A percentile compares a stretch with the other conserved stretches of the same genome.
Conservation (phyloP, 768 basidiomycete species). For the Russula virescens region DNA sequence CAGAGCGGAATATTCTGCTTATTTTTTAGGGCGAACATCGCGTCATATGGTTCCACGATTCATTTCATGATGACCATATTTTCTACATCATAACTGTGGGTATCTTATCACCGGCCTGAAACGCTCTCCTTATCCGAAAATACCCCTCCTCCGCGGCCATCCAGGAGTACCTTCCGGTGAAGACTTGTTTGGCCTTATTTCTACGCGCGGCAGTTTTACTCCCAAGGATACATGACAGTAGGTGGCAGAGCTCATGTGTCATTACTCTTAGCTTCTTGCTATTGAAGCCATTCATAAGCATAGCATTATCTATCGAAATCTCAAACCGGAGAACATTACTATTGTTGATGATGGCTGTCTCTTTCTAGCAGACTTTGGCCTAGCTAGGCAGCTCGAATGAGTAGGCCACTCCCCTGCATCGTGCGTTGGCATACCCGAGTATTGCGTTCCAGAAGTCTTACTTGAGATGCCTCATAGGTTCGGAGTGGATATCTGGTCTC, state of each 20-base stretch:
- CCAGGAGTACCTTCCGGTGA: conserved; percentile 13
- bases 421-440: conserved; percentile 11
- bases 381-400: conserved; percentile 13
- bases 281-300: conserved; percentile 10
- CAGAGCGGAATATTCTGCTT: conserved; percentile 9
- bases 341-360: conserved; percentile 14
- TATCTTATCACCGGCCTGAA: not conserved
- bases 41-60: conserved; percentile 8
- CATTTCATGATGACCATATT: conserved; percentile 15
- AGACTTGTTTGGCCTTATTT: conserved; percentile 4
- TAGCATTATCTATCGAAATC: conserved; percentile 17
- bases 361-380: conserved; percentile 15
- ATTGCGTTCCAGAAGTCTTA: conserved; percentile 15
- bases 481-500: conserved; percentile 89
- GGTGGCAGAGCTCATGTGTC: conserved; percentile 17
- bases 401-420: not conserved
- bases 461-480: conserved; percentile 6
- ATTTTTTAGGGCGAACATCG: not conserved
- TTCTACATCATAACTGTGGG: conserved; percentile 18
- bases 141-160: no score
- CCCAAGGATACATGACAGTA: conserved; percentile 2
- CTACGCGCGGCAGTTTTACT: not conserved
- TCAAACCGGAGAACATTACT: conserved; percentile 20
- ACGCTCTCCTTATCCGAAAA: not conserved
- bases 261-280: conserved; percentile 11